Evolutionary conservation across 352 stramenopile species (phyloP).

Genomic region (Pythium diclinum): DNA sequence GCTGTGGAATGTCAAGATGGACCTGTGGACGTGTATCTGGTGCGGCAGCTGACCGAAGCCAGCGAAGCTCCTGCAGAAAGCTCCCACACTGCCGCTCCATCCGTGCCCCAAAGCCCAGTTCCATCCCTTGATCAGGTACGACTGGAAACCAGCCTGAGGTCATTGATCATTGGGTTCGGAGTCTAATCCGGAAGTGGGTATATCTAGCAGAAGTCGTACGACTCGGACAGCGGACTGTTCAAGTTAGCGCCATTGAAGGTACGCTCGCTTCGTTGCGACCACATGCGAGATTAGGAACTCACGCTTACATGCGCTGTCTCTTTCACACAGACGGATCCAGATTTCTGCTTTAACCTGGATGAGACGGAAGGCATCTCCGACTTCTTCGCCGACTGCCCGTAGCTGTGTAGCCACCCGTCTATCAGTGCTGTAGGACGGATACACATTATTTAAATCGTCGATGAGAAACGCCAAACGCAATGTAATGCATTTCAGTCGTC

Average conservation of each 20-base stretch:
- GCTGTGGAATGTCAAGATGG: conserved; percentile 43
- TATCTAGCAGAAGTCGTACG: conserved; percentile 60
- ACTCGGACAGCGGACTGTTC: conserved; percentile 81
- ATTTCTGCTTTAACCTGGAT: conserved; percentile 89
- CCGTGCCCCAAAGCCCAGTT: conserved; percentile 31
- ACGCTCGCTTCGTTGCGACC: background rate
- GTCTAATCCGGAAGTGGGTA: background rate
- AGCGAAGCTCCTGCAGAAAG: conserved; percentile 23
- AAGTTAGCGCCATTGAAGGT: conserved; percentile 86
- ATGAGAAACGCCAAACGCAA: background rate
- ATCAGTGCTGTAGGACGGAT: conserved; percentile 2
- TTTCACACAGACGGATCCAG: conserved; percentile 61
- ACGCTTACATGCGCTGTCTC: background rate
- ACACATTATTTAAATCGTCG: conserved; percentile 20
- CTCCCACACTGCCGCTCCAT: conserved; percentile 12
- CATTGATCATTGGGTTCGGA: background rate
- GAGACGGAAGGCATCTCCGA: conserved; percentile 86
- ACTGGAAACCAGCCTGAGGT: background rate
- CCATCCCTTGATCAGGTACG: conserved; percentile 59
- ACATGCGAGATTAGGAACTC: background rate
- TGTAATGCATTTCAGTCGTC: conserved; percentile 10
- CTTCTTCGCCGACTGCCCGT: conserved; percentile 81
- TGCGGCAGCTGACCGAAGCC: conserved; percentile 55
- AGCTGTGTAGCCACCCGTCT: conserved; percentile 20
- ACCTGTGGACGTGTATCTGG: conserved; percentile 90